phyloP scores from a whole-genome alignment of 2,329 filamentous ascomycete species.

The Macrophomina pseudophaseolina region DNA sequence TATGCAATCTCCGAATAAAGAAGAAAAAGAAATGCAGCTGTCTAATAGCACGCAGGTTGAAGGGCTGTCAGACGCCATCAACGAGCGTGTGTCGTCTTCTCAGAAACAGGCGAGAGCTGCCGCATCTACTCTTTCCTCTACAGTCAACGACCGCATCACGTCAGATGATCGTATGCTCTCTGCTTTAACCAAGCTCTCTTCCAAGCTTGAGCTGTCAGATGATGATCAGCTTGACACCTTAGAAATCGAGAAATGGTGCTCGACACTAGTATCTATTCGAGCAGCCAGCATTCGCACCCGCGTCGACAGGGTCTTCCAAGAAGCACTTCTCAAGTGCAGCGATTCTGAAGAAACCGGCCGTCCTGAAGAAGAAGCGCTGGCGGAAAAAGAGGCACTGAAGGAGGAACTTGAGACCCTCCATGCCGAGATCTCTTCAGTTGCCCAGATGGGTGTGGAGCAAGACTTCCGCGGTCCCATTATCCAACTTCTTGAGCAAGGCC shows the following conservation, averaged over 20 bases:
- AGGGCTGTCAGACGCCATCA: conserved; percentile 36
- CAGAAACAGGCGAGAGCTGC: conserved; percentile 57
- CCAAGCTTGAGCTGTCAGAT: conserved; percentile 58
- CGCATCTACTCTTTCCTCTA: conserved; percentile 53
- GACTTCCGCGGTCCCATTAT: conserved; percentile 68
- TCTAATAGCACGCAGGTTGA: conserved; percentile 28
- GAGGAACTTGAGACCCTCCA: conserved; percentile 73
- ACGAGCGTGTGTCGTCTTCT: conserved; percentile 43
- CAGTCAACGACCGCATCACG: conserved; percentile 57
- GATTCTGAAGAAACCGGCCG: conserved; percentile 50
- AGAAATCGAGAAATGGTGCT: conserved; percentile 61
- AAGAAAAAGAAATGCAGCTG: not conserved
- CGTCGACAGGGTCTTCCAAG: conserved; percentile 61
- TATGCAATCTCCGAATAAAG: not conserved
- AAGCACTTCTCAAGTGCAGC: conserved; percentile 34
- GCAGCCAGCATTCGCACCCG: conserved; percentile 49
- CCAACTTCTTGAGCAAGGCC: conserved; percentile 42
- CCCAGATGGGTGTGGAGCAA: conserved; percentile 73
- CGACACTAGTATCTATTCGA: conserved; percentile 47
- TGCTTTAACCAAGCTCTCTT: conserved; percentile 16
- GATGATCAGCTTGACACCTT: conserved; percentile 59
- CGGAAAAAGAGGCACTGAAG: conserved; percentile 60
- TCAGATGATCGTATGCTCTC: conserved; percentile 63
- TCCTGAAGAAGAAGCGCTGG: conserved; percentile 51
- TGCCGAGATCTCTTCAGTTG: conserved; percentile 70